Percentiles rank a stretch among this genome's conserved stretches.
These are phyloP conservation scores for Gigaspora rosea DNA, from an alignment of 192 early-diverging fungal species.

Conservation along the genomic window DNA sequence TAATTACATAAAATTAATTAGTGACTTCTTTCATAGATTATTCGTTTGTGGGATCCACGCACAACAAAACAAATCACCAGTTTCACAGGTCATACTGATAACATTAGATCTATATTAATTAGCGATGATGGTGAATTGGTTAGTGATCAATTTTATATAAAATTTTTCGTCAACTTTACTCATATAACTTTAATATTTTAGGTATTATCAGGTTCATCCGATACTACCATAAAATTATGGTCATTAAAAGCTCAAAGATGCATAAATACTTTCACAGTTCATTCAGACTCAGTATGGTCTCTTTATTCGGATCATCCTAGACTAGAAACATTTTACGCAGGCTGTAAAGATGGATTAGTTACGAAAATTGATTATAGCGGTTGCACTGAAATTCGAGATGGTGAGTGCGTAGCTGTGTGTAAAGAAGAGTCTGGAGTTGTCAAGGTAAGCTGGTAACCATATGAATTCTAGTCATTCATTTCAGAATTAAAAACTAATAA, in stretches of 20 bases:
- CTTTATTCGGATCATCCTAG: constrained; percentile 83
- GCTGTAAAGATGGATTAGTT: constrained; percentile 88
- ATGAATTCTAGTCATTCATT: background rate
- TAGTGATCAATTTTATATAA: constrained; percentile 21
- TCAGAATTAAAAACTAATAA: background rate
- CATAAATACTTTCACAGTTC: constrained; percentile 86
- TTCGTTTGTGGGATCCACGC: constrained; percentile 90
- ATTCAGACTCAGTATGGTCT: constrained; percentile 88
- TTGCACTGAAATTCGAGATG: constrained; percentile 52
- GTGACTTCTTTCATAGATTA: constrained; percentile 45
- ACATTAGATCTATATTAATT: constrained; percentile 85
- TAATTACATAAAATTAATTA: background rate
- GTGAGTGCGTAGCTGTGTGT: constrained; percentile 85
- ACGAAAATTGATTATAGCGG: constrained; percentile 66
- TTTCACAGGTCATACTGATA: constrained; percentile 94
- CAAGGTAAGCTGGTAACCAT: constrained; percentile 50
- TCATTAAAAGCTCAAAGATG: constrained; percentile 85
- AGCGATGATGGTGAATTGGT: constrained; percentile 86
- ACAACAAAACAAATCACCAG: constrained; percentile 70
- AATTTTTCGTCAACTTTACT: background rate
- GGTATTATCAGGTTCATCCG: constrained; percentile 91
- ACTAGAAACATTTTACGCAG: constrained; percentile 90
- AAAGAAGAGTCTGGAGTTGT: constrained; percentile 81
- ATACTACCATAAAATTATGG: constrained; percentile 98
- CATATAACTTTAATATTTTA: constrained; percentile 33